A percentile compares a stretch with the other conserved stretches of the same genome.
Conservation (phyloP, 345 rosid genomes). For the Eucalyptus erythrocorys region DNA sequence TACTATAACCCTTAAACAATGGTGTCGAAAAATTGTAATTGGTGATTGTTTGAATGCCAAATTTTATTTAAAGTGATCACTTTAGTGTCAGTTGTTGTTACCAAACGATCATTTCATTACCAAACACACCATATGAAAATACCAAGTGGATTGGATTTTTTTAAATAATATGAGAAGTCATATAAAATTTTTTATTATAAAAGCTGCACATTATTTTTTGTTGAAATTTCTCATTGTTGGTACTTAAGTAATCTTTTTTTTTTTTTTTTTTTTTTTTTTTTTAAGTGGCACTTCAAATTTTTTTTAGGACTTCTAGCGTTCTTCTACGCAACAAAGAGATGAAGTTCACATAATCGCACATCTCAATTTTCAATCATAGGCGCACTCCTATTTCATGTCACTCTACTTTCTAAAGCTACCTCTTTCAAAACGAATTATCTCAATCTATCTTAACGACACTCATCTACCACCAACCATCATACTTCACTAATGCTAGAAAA, state of each 20-base stretch:
- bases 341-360: not conserved
- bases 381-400: not conserved
- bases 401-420: not conserved
- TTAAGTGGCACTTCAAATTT: too few relatives aligned
- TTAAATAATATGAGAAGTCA: too few relatives aligned
- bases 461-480: not conserved
- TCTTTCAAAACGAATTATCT: not conserved
- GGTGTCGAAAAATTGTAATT: too few relatives aligned
- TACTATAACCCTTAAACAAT: too few relatives aligned
- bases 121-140: too few relatives aligned
- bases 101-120: too few relatives aligned
- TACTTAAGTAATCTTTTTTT: too few relatives aligned
- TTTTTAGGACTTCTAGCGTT: too few relatives aligned
- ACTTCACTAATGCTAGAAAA: not conserved
- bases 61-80: fast-evolving
- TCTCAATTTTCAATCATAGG: not conserved
- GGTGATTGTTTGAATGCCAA: fast-evolving
- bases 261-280: too few relatives aligned
- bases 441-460: not conserved
- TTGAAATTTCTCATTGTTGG: fast-evolving
- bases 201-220: too few relatives aligned
- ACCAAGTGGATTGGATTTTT: too few relatives aligned
- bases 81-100: fast-evolving
- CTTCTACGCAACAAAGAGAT: not conserved
- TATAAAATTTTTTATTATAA: fast-evolving